A percentile compares a stretch with the other conserved stretches of the same genome.
Evolutionary conservation across 2,329 filamentous ascomycete species (phyloP).

Genomic region (Pestalotiopsis sp.): DNA sequence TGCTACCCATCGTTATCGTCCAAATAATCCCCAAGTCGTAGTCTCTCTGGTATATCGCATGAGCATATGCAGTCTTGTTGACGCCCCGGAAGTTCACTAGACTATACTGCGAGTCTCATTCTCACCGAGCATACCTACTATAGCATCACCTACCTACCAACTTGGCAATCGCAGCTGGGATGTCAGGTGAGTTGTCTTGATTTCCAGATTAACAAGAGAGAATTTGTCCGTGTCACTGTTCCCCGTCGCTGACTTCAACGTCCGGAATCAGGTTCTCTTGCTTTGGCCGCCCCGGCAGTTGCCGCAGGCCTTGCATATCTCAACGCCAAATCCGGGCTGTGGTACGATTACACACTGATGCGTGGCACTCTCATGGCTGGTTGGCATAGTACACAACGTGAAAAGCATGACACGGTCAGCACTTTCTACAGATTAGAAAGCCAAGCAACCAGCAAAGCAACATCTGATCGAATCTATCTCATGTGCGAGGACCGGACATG

Average conservation of each 20-base stretch:
- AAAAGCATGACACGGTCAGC: slow-evolving; percentile 65
- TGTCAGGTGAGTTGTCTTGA: background rate
- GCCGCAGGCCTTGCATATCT: slow-evolving; percentile 75
- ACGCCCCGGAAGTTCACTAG: background rate
- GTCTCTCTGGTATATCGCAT: no score
- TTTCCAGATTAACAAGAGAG: background rate
- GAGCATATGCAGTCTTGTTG: background rate
- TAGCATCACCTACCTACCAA: background rate
- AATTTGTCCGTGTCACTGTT: background rate
- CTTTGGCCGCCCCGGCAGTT: slow-evolving; percentile 61
- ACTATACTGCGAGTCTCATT: background rate
- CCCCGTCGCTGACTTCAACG: background rate
- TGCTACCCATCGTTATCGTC: no score
- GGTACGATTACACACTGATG: slow-evolving; percentile 68
- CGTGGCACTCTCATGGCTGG: slow-evolving; percentile 51
- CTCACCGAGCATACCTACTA: background rate
- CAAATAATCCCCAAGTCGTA: no score
- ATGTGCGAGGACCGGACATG: slow-evolving; percentile 70
- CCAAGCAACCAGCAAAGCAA: slow-evolving; percentile 54
- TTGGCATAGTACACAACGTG: slow-evolving; percentile 45
- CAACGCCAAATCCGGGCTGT: slow-evolving; percentile 70
- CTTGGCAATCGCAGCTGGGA: background rate
- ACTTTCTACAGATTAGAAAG: slow-evolving; percentile 77
- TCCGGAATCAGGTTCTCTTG: slow-evolving; percentile 48
- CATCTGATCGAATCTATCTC: slow-evolving; percentile 61